Evolutionary conservation across 2,329 filamentous ascomycete species (phyloP).

Genomic region (Grosmannia penicillata): DNA sequence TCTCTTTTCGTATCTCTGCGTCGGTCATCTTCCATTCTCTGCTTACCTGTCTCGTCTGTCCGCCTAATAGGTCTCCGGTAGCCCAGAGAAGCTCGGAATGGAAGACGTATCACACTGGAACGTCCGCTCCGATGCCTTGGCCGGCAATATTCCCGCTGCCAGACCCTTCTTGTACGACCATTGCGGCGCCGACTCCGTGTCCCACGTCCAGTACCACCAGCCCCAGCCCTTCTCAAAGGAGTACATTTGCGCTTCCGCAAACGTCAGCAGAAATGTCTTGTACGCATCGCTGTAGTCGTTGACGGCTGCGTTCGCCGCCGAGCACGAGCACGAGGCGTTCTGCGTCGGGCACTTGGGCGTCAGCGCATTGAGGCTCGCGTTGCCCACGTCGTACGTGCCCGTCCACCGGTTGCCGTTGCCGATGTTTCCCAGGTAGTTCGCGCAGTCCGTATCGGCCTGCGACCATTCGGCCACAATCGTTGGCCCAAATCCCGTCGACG

Average conservation of each 20-base stretch:
- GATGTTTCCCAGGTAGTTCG: constrained; percentile 75
- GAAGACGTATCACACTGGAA: constrained; percentile 47
- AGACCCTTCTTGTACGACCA: constrained; percentile 86
- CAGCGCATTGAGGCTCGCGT: constrained; percentile 44
- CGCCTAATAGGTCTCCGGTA: constrained; percentile 35
- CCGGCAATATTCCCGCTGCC: constrained; percentile 63
- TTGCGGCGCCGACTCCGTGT: constrained; percentile 57
- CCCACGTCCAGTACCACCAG: constrained; percentile 98
- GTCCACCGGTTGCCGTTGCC: constrained; percentile 82
- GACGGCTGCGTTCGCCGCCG: constrained; percentile 59
- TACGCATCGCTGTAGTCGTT: constrained; percentile 55
- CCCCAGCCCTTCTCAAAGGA: constrained; percentile 88
- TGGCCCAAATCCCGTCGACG: constrained; percentile 69
- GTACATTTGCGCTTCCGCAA: constrained; percentile 92
- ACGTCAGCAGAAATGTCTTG: constrained; percentile 74
- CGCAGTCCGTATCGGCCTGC: constrained; percentile 93
- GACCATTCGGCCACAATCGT: constrained; percentile 96
- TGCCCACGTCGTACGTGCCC: constrained; percentile 63
- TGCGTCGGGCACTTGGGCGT: constrained; percentile 60
- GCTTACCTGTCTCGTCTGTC: background rate
- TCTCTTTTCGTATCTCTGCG: background rate
- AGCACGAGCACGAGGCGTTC: constrained; percentile 55
- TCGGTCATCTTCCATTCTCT: no score
- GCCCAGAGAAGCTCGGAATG: constrained; percentile 37
- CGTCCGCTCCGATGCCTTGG: constrained; percentile 53